These are phyloP conservation scores for Cladochytrium replicatum DNA, from an alignment of 192 early-diverging fungal genomes.

Conservation along the genomic window DNA sequence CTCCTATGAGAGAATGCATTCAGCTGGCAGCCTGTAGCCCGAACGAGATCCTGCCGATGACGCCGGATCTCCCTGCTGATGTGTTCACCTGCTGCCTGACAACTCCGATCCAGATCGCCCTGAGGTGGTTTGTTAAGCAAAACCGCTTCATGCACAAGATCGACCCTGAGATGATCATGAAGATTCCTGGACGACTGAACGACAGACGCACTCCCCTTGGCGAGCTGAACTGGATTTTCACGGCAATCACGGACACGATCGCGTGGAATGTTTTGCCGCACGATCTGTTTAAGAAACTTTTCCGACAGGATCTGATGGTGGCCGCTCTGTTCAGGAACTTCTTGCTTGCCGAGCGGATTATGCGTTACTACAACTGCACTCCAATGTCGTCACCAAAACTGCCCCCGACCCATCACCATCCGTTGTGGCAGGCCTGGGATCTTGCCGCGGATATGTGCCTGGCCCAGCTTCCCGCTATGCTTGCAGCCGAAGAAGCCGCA, in stretches of 20 bases:
- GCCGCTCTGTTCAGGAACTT: conserved; percentile 93
- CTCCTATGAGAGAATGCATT: conserved; percentile 66
- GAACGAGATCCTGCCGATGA: conserved; percentile 80
- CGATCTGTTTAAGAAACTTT: conserved; percentile 82
- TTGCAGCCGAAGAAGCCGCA: conserved; percentile 28
- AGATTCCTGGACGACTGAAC: conserved; percentile 75
- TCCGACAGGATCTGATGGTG: conserved; percentile 88
- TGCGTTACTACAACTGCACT: conserved; percentile 88
- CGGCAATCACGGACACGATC: conserved; percentile 95
- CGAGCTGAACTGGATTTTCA: conserved; percentile 99
- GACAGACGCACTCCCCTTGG: conserved; percentile 90
- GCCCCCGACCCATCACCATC: conserved; percentile 86
- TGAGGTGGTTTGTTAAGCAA: conserved; percentile 83
- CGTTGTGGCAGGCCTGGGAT: conserved; percentile 94
- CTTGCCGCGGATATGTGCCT: conserved; percentile 89
- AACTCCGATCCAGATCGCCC: conserved; percentile 86
- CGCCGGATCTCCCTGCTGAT: conserved; percentile 91
- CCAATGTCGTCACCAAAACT: conserved; percentile 79
- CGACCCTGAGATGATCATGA: conserved; percentile 77
- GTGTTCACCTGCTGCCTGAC: conserved; percentile 94
- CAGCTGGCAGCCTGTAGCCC: conserved; percentile 86
- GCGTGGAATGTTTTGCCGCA: conserved; percentile 89
- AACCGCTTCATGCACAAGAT: conserved; percentile 66
- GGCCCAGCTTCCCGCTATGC: conserved; percentile 74
- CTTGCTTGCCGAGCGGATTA: conserved; percentile 88